Conservation (phyloP, 1,284 basidiomycete species). For the Anthracocystis panici-leucophaei region DNA sequence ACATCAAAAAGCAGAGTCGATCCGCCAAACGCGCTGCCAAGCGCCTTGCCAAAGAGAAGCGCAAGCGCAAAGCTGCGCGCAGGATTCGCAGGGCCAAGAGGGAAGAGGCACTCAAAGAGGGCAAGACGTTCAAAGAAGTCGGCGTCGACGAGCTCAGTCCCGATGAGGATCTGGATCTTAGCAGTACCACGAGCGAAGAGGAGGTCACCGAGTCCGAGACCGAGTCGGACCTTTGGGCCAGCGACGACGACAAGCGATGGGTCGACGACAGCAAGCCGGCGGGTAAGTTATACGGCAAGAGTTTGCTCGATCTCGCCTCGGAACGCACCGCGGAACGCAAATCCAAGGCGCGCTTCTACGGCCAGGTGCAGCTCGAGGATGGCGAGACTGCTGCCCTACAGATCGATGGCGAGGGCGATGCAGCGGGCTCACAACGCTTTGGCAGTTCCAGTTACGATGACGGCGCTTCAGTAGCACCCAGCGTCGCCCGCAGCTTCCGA, state of each 20-base stretch:
- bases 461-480: conserved; percentile 48
- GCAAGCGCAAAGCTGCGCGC: conserved; percentile 56
- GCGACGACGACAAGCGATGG: conserved; percentile 63
- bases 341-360: conserved; percentile 59
- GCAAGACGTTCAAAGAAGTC: conserved; percentile 48
- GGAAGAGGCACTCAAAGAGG: conserved; percentile 42
- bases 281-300: conserved; percentile 66
- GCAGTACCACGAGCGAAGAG: conserved; percentile 44
- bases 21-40: conserved; percentile 49
- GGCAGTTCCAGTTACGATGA: conserved; percentile 31
- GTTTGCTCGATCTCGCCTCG: conserved; percentile 58
- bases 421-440: conserved; percentile 17
- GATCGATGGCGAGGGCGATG: conserved; percentile 17
- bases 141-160: conserved; percentile 63
- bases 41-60: conserved; percentile 52
- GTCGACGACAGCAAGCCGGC: conserved; percentile 61
- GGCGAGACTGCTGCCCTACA: conserved; percentile 31
- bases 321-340: conserved; percentile 39
- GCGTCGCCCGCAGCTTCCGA: conserved; percentile 51
- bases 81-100: conserved; percentile 52
- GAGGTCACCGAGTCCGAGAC: conserved; percentile 38
- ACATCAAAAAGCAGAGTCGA: conserved; percentile 43
- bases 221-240: conserved; percentile 48
- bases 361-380: conserved; percentile 58
- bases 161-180: conserved; percentile 60